These are phyloP conservation scores for Termitomyces sp. DNA, from an alignment of 768 basidiomycete genomes.

Conservation along the genomic window DNA sequence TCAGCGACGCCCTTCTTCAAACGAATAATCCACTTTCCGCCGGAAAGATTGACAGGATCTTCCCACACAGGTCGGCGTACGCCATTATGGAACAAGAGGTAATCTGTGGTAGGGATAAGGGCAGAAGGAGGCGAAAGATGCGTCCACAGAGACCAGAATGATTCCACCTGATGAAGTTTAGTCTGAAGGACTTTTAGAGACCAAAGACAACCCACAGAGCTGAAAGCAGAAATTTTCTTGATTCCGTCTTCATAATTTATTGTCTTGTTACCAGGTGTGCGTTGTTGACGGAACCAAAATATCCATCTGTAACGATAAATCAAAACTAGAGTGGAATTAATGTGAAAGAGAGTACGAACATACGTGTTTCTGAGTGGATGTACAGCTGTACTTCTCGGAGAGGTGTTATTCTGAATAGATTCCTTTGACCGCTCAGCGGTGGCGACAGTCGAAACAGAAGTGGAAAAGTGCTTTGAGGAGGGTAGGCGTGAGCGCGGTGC, in stretches of 20 bases:
- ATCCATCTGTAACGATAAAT: constrained; percentile 58
- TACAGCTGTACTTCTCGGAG: constrained; percentile 35
- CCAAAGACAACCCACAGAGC: constrained; percentile 52
- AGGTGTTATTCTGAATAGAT: constrained; percentile 25
- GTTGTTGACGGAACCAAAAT: constrained; percentile 90
- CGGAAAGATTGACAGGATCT: constrained; percentile 79
- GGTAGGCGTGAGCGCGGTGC: constrained; percentile 41
- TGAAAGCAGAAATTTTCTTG: constrained; percentile 85
- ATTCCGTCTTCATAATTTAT: constrained; percentile 93
- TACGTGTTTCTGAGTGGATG: constrained; percentile 87
- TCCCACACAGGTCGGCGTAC: constrained; percentile 94
- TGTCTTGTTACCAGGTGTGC: constrained; percentile 84
- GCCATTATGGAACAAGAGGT: constrained; percentile 84
- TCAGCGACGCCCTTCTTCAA: constrained; percentile 88
- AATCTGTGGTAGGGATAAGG: constrained; percentile 87
- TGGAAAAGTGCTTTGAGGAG: constrained; percentile 69
- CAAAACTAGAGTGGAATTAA: constrained; percentile 13
- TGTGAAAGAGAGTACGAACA: constrained; percentile 50
- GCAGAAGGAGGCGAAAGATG: constrained; percentile 84
- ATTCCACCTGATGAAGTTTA: constrained; percentile 63
- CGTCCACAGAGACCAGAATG: constrained; percentile 92
- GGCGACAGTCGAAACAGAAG: constrained; percentile 39
- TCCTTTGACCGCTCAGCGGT: constrained; percentile 43
- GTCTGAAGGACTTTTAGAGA: not conserved
- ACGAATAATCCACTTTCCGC: constrained; percentile 95